Base-by-base conservation (phyloP, 495 filamentous ascomycete genomes). In the Cercophora scortea region DNA sequence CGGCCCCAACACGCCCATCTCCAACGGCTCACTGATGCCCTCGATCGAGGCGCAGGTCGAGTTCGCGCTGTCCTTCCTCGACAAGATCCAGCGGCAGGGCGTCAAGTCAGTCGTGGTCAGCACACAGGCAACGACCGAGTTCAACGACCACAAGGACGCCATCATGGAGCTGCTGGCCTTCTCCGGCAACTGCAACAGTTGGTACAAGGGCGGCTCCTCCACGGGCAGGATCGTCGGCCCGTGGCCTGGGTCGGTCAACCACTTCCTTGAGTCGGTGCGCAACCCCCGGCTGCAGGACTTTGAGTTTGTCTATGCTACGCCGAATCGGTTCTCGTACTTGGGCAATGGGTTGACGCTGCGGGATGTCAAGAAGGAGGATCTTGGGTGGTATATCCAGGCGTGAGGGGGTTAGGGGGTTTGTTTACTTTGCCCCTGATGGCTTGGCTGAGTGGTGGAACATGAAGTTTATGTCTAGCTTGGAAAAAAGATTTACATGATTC, bases 101-200 rank as follows among this genome's bases (percentile, higher is more conserved):
- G 73, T 79, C 56, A 73, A 72, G 60, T 66, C 56, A 36, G 65
- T 77, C 11, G 50, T 45, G 3, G 70, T 71, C 1, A 78, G 76
- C 47, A 54, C 58, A 19, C 53, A 63, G 13, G 68, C 66, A 0
- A 65, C 75, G 32, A 51, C 65, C 17, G 71, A 74, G 38, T 80
- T 73, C 40, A 64, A 68, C 8, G 56, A 61, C 13, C 72, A 74
- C 58, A 63, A 60, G n/a, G 64, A 74, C 32, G 61, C 74, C 19
- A 64, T 76, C 40, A 66, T 76, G 53, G 68, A 68, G 51, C 62
- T 58, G n/a, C 61, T 71, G 2, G 71, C 71, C n/a, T 79, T 74
- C 71, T 60, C 69, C 0, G 70, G 68, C 36, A 51, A 60, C 1
- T 78, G 76, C 53, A 58, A 62, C 35, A 74, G 71, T 33, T 79